A percentile compares a stretch with the other conserved stretches of the same genome.
Conservation (phyloP, 2,329 filamentous ascomycete genomes). For the Pseudomassariella vexata region DNA sequence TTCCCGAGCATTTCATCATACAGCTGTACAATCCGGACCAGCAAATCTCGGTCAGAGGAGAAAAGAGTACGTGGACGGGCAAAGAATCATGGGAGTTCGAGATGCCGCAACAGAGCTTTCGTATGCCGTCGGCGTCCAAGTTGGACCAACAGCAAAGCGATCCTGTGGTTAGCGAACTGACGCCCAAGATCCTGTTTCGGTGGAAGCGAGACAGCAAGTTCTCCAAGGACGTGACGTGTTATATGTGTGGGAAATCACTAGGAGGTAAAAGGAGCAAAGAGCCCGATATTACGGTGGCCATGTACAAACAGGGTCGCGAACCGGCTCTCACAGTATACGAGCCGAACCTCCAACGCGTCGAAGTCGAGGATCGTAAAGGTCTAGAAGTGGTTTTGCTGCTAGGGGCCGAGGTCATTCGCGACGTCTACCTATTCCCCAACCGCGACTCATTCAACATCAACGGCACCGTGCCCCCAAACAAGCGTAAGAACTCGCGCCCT, state of each 20-base stretch:
- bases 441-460: constrained; percentile 75
- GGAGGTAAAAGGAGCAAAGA: constrained; percentile 77
- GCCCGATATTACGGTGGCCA: constrained; percentile 89
- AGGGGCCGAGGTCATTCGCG: constrained; percentile 57
- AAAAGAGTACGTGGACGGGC: constrained; percentile 73
- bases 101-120: constrained; percentile 81
- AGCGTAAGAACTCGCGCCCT: constrained; percentile 40
- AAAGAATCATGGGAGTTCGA: constrained; percentile 86
- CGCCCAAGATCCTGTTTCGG: constrained; percentile 74
- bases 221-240: constrained; percentile 83
- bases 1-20: constrained; percentile 74
- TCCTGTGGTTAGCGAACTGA: constrained; percentile 44
- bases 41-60: constrained; percentile 65
- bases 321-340: constrained; percentile 77
- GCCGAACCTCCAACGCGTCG: constrained; percentile 82
- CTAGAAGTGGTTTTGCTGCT: constrained; percentile 75
- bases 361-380: constrained; percentile 91
- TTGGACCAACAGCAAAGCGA: constrained; percentile 69
- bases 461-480: constrained; percentile 28
- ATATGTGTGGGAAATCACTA: constrained; percentile 72
- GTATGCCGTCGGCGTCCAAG: constrained; percentile 68
- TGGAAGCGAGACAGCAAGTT: constrained; percentile 88
- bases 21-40: constrained; percentile 94
- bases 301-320: constrained; percentile 69
- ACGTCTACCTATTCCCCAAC: constrained; percentile 58